phyloP scores from a whole-genome alignment of 2,329 filamentous ascomycete species.

The Diaporthe amygdali region DNA sequence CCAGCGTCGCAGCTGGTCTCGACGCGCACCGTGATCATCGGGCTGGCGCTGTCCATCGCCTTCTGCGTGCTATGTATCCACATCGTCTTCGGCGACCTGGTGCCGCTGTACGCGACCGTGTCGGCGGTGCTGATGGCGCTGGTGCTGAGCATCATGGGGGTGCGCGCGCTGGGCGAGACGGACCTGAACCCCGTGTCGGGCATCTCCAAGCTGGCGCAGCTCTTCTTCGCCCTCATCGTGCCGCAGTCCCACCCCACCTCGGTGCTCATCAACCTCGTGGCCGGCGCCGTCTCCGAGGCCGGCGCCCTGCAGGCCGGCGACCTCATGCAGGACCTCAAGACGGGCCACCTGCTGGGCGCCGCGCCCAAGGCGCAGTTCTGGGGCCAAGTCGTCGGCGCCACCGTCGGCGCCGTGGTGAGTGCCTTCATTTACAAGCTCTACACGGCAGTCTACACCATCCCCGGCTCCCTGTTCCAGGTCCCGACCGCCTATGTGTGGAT shows the following conservation, averaged over 20 bases:
- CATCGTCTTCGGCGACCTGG: slow-evolving; percentile 80
- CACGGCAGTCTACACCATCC: slow-evolving; percentile 83
- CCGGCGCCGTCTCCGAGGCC: slow-evolving; percentile 71
- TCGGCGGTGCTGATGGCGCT: slow-evolving; percentile 86
- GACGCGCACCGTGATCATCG: slow-evolving; percentile 71
- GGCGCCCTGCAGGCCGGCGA: slow-evolving; percentile 92
- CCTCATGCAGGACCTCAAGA: slow-evolving; percentile 96
- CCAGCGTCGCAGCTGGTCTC: slow-evolving; percentile 83
- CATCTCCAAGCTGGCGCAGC: slow-evolving; percentile 94
- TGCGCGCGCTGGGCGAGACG: slow-evolving; percentile 76
- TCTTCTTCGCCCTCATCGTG: slow-evolving; percentile 91
- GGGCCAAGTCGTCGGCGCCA: slow-evolving; percentile 90
- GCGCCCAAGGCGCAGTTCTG: slow-evolving; percentile 95
- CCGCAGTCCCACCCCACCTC: slow-evolving; percentile 81
- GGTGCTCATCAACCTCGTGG: slow-evolving; percentile 93
- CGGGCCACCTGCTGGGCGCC: slow-evolving; percentile 89
- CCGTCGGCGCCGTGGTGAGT: slow-evolving; percentile 83
- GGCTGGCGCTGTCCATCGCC: slow-evolving; percentile 76
- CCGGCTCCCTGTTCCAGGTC: slow-evolving; percentile 88
- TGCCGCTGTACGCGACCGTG: slow-evolving; percentile 77
- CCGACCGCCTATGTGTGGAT: slow-evolving; percentile 98
- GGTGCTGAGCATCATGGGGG: slow-evolving; percentile 75
- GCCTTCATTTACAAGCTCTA: slow-evolving; percentile 90
- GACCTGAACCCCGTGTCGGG: slow-evolving; percentile 96
- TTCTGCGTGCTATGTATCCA: slow-evolving; percentile 85